Percentiles rank a stretch among this genome's conserved stretches.
phyloP scores from a whole-genome alignment of 768 basidiomycete species.

The Cyclocybe aegerita region DNA sequence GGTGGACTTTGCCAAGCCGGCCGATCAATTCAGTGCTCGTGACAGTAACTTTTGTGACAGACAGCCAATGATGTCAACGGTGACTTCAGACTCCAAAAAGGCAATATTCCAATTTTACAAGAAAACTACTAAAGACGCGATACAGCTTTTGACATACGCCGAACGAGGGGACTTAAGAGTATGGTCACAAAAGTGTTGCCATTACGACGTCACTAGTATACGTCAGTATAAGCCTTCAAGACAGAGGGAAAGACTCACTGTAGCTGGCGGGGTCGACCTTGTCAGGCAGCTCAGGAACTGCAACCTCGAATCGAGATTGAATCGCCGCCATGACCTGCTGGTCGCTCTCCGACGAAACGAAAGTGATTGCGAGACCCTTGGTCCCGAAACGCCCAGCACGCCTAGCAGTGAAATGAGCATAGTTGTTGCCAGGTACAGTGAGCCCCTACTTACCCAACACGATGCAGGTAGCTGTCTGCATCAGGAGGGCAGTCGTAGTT shows the following conservation, averaged over 20 bases:
- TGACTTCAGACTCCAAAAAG: too few species aligned
- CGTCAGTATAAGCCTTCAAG: conserved; percentile 11
- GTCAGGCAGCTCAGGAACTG: conserved; percentile 92
- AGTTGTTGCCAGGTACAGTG: neutral
- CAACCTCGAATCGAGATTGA: conserved; percentile 96
- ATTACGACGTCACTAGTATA: conserved; percentile 48
- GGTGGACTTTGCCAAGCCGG: too few species aligned
- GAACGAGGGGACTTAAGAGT: neutral
- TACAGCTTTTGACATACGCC: too few species aligned
- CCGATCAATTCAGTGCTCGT: too few species aligned
- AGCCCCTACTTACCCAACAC: conserved; percentile 73
- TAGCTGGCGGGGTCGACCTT: conserved; percentile 94
- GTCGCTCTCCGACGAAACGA: conserved; percentile 90
- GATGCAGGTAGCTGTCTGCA: conserved; percentile 97
- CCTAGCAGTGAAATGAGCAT: conserved; percentile 33
- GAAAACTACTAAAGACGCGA: too few species aligned
- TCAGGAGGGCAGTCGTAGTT: conserved; percentile 98
- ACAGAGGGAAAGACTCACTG: conserved; percentile 56
- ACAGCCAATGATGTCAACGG: too few species aligned
- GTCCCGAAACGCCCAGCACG: conserved; percentile 99
- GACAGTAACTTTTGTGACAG: too few species aligned
- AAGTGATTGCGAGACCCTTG: conserved; percentile 98
- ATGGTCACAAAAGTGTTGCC: neutral
- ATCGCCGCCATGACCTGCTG: conserved; percentile 93
- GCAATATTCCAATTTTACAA: too few species aligned